These are phyloP conservation scores for Fragaria iinumae DNA, from an alignment of 306 rosid genomes.

Conservation along the genomic window DNA sequence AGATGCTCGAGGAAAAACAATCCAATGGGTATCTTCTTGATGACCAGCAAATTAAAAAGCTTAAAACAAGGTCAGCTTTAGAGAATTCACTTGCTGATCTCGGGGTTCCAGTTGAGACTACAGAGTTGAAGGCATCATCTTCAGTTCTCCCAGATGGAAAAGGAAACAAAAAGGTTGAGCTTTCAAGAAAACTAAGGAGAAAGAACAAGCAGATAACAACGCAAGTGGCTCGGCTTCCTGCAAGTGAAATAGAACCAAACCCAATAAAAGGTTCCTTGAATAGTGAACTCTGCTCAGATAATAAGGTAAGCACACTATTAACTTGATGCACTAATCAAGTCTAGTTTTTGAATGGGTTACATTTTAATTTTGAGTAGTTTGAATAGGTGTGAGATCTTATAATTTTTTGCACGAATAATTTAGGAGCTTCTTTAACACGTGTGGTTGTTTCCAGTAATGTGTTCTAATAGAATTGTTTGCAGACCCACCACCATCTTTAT, in stretches of 20 bases:
- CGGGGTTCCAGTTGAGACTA: constrained; percentile 56
- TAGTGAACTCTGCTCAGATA: constrained; percentile 30
- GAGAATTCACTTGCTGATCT: constrained; percentile 75
- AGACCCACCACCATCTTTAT: background rate
- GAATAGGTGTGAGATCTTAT: background rate
- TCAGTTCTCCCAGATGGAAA: constrained; percentile 54
- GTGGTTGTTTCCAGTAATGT: background rate
- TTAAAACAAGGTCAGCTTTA: constrained; percentile 54
- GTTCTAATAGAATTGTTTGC: background rate
- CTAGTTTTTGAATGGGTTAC: background rate
- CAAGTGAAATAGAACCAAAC: constrained; percentile 38
- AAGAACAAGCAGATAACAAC: constrained; percentile 45
- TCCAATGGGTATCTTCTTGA: constrained; percentile 71
- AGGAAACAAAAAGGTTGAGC: constrained; percentile 56
- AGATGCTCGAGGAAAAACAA: constrained; percentile 89
- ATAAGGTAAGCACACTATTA: constrained; percentile 48
- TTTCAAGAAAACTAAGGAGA: constrained; percentile 60
- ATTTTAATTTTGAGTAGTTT: background rate
- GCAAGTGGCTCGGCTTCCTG: constrained; percentile 41
- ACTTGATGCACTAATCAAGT: background rate
- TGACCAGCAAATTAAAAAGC: constrained; percentile 89
- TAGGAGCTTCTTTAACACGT: background rate
- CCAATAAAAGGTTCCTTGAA: constrained; percentile 42
- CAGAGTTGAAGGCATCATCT: constrained; percentile 41
- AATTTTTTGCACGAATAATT: background rate